phyloP scores from a whole-genome alignment of 176 grass and related monocot genomes.

The Aechmea fasciata region DNA sequence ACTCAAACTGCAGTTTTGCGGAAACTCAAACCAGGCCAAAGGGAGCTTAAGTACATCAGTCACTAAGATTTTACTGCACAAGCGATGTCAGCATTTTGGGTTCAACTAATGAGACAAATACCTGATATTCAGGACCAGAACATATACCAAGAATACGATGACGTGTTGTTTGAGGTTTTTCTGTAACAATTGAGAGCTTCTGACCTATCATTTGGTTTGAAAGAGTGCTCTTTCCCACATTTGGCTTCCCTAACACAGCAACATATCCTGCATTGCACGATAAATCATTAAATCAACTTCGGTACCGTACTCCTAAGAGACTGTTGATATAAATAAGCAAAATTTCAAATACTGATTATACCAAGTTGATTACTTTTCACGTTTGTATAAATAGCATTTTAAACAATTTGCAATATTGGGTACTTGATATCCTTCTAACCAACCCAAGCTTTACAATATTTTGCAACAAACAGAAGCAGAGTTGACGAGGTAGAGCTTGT shows the following conservation, averaged over 20 bases:
- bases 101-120: slow-evolving; percentile 30
- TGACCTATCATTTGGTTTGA: slow-evolving; percentile 93
- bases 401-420: too few species aligned
- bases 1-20: too few species aligned
- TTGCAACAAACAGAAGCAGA: too few species aligned
- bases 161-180: slow-evolving; percentile 78
- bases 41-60: too few species aligned
- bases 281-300: background rate
- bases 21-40: too few species aligned
- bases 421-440: too few species aligned
- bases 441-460: too few species aligned
- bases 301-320: background rate
- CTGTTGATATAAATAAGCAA: background rate
- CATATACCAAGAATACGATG: slow-evolving; percentile 93
- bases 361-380: too few species aligned
- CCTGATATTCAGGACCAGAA: slow-evolving; percentile 82
- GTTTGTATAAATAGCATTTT: too few species aligned
- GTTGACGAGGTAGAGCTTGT: too few species aligned
- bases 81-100: background rate
- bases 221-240: slow-evolving; percentile 95
- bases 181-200: slow-evolving; percentile 91
- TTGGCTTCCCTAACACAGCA: slow-evolving; percentile 81
- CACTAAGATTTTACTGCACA: too few species aligned
- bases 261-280: slow-evolving; percentile 50
- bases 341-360: background rate